Conservation (phyloP, 768 basidiomycete genomes). For the Mrakia gelida region DNA sequence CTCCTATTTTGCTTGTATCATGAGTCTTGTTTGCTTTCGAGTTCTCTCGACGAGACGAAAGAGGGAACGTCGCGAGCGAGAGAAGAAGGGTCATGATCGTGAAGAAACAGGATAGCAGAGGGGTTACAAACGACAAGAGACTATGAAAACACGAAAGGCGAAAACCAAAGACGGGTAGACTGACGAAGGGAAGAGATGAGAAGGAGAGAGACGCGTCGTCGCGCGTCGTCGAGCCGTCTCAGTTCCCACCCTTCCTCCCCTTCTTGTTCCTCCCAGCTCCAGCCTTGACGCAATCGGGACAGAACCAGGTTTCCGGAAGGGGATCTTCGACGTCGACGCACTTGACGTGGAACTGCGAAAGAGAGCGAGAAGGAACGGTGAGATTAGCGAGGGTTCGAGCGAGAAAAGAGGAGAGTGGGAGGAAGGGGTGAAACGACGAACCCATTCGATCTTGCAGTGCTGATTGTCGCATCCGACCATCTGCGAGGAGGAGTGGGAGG, state of each 20-base stretch:
- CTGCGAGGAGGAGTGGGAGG: neutral
- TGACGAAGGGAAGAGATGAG: neutral
- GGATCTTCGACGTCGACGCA: conserved; percentile 30
- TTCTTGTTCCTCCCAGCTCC: conserved; percentile 13
- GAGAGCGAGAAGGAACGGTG: neutral
- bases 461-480: conserved; percentile 34
- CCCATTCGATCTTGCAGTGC: conserved; percentile 33
- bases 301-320: conserved; percentile 32
- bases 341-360: conserved; percentile 30
- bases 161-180: neutral
- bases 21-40: no score
- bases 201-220: no score
- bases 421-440: neutral
- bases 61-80: no score
- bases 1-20: no score
- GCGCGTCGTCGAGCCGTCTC: no score
- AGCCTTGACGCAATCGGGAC: conserved; percentile 12
- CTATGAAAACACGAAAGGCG: neutral
- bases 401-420: neutral
- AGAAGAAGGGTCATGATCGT: no score
- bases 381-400: no score
- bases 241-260: neutral
- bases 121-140: no score
- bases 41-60: no score
- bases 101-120: no score